Evolutionary conservation across 2,329 filamentous ascomycete genomes (phyloP).

Genomic region (Hymenoscyphus fraxineus): DNA sequence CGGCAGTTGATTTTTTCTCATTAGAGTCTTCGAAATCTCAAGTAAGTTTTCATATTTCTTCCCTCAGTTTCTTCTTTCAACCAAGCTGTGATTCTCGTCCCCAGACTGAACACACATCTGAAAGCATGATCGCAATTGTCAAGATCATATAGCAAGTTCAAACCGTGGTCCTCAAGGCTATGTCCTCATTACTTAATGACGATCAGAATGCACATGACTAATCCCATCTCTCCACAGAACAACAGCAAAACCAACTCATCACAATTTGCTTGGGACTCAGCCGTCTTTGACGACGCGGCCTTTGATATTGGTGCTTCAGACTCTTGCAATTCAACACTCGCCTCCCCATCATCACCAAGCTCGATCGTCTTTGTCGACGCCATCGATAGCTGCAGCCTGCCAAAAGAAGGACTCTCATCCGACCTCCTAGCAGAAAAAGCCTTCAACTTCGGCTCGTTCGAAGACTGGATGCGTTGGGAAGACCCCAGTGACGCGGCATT

Average conservation of each 20-base stretch:
- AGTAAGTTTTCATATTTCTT: slow-evolving; percentile 17
- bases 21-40: slow-evolving; percentile 19
- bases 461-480: slow-evolving; percentile 35
- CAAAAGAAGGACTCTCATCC: slow-evolving; percentile 17
- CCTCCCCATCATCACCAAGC: slow-evolving; percentile 27
- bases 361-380: slow-evolving; percentile 18
- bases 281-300: slow-evolving; percentile 20
- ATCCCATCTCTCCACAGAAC: slow-evolving; percentile 14
- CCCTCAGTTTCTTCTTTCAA: neutral
- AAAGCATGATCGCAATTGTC: neutral
- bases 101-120: neutral
- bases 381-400: slow-evolving; percentile 20
- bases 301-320: slow-evolving; percentile 21
- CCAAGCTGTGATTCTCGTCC: neutral
- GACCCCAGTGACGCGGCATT: slow-evolving; percentile 28
- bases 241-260: slow-evolving; percentile 17
- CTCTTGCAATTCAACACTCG: slow-evolving; percentile 28
- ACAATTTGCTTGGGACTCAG: slow-evolving; percentile 23
- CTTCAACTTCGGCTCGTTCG: slow-evolving; percentile 30
- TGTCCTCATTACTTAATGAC: neutral
- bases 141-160: neutral
- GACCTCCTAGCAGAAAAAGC: slow-evolving; percentile 24
- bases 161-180: neutral
- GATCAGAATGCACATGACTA: slow-evolving; percentile 4
- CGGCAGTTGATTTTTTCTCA: slow-evolving; percentile 23